Evolutionary conservation across 2,329 filamentous ascomycete genomes (phyloP).

Genomic region (Penicillium sp.): DNA sequence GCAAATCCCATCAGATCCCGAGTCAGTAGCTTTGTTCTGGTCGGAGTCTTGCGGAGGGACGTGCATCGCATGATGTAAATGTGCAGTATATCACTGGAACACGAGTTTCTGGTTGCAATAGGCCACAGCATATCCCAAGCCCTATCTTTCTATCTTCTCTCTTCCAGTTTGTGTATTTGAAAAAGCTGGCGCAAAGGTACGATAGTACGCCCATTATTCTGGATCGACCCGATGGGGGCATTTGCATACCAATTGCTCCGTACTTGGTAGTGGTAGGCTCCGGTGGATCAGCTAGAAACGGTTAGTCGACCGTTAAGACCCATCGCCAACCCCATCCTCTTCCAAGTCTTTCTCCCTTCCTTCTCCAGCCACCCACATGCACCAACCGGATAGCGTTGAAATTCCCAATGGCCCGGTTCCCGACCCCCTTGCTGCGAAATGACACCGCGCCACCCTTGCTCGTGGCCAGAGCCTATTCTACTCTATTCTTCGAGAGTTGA

Average conservation of each 20-base stretch:
- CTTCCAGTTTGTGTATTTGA: too few species aligned
- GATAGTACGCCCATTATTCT: too few species aligned
- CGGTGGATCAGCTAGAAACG: not conserved
- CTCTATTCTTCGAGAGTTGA: not conserved
- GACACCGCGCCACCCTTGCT: not conserved
- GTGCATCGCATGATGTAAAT: not conserved
- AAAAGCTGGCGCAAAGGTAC: too few species aligned
- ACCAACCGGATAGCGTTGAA: conserved; percentile 10
- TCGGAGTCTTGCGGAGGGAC: not conserved
- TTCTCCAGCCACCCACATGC: not conserved
- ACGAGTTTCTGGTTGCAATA: too few species aligned
- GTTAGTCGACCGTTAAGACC: not conserved
- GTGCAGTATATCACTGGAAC: not conserved
- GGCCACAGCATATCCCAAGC: too few species aligned
- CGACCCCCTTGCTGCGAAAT: conserved; percentile 7
- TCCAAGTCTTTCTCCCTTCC: not conserved
- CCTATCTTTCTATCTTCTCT: too few species aligned
- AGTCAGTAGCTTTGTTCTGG: not conserved
- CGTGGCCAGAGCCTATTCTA: conserved; percentile 2
- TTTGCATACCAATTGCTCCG: too few species aligned
- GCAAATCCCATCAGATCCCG: not conserved
- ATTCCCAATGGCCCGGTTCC: conserved; percentile 6
- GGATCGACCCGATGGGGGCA: too few species aligned
- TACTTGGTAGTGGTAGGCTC: not conserved
- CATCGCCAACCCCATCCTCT: not conserved